These are phyloP conservation scores for Galerina sulciceps DNA, from an alignment of 768 basidiomycete genomes.

Conservation along the genomic window DNA sequence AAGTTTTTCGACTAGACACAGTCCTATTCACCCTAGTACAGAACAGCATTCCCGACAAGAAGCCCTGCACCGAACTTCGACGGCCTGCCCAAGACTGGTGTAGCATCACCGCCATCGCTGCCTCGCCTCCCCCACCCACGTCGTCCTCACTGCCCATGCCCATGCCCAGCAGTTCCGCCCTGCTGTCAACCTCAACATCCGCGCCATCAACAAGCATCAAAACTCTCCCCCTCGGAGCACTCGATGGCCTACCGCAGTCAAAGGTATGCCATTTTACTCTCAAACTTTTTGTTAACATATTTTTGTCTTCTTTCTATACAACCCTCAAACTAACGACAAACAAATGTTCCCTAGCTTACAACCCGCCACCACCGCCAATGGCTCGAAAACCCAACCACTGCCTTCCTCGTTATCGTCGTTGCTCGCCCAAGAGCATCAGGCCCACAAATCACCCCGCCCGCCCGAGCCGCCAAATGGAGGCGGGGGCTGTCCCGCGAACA, in stretches of 20 bases:
- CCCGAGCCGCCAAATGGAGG: neutral
- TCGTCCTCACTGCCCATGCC: too few species aligned
- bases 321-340: neutral
- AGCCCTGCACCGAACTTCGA: too few species aligned
- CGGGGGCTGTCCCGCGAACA: neutral
- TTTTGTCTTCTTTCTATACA: neutral
- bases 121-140: too few species aligned
- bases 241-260: neutral
- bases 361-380: neutral
- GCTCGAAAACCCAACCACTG: neutral
- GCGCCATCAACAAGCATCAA: too few species aligned
- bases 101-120: too few species aligned
- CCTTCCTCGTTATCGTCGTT: neutral
- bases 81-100: too few species aligned
- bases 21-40: too few species aligned
- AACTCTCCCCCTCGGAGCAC: too few species aligned
- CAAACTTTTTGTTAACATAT: neutral
- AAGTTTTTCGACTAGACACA: too few species aligned
- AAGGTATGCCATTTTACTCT: neutral
- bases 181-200: too few species aligned
- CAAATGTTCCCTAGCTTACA: neutral
- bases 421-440: slow-evolving; percentile 4
- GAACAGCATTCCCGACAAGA: too few species aligned
- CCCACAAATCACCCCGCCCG: slow-evolving; percentile 12
- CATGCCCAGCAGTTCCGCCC: too few species aligned